These are phyloP conservation scores for Penicillium salamii DNA, from an alignment of 495 filamentous ascomycete species.

Conservation along the genomic window DNA sequence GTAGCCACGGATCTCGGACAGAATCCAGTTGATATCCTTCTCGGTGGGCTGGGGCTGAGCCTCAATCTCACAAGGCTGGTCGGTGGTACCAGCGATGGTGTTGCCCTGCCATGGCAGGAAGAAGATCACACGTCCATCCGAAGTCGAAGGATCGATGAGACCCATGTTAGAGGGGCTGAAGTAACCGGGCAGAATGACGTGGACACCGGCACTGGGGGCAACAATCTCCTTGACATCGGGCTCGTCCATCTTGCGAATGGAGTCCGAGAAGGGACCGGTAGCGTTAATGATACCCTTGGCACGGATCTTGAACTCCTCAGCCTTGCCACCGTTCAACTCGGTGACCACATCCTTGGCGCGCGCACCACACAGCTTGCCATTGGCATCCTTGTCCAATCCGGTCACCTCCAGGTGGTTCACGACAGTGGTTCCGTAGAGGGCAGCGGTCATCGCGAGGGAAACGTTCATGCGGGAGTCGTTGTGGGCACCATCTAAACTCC, in stretches of 20 bases:
- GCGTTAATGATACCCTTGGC: slow-evolving; percentile 96
- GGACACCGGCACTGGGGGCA: slow-evolving; percentile 88
- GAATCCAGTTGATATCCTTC: slow-evolving; percentile 94
- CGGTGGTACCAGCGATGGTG: slow-evolving; percentile 96
- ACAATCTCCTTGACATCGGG: slow-evolving; percentile 78
- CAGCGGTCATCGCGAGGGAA: slow-evolving; percentile 91
- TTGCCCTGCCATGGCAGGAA: slow-evolving; percentile 99
- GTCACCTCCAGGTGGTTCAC: slow-evolving; percentile 93
- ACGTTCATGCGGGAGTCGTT: slow-evolving; percentile 99
- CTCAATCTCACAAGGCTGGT: slow-evolving; percentile 76
- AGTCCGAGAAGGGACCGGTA: slow-evolving; percentile 93
- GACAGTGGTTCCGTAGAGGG: slow-evolving; percentile 87
- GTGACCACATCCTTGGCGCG: slow-evolving; percentile 70
- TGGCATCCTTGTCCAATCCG: slow-evolving; percentile 72
- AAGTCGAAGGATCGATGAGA: slow-evolving; percentile 89
- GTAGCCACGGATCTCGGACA: slow-evolving; percentile 86
- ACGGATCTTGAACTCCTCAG: slow-evolving; percentile 67
- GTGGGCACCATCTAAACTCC: slow-evolving; percentile 78
- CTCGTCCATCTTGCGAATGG: slow-evolving; percentile 87
- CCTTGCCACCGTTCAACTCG: slow-evolving; percentile 51
- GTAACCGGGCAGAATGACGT: slow-evolving; percentile 93
- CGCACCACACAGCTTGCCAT: slow-evolving; percentile 79
- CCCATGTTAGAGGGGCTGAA: slow-evolving; percentile 96
- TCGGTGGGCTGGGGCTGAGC: slow-evolving; percentile 86
- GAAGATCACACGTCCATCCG: slow-evolving; percentile 96